Conservation (phyloP, 1,284 basidiomycete species). For the Grifola frondosa region DNA sequence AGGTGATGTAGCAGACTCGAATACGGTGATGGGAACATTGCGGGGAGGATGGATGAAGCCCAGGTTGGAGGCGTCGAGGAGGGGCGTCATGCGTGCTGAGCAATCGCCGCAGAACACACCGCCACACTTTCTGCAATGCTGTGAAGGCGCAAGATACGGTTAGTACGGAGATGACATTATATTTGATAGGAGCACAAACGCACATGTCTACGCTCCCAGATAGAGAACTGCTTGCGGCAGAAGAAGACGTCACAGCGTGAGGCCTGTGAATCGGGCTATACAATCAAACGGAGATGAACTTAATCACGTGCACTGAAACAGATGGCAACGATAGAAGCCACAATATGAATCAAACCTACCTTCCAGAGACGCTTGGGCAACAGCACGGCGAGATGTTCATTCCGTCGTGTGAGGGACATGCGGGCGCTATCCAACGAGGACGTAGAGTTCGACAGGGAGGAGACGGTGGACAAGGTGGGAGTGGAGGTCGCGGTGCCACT, state of each 20-base stretch:
- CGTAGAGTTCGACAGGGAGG: conserved; percentile 23
- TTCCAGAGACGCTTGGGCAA: conserved; percentile 72
- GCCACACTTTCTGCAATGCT: conserved; percentile 81
- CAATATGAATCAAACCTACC: conserved; percentile 39
- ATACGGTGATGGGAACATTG: conserved; percentile 54
- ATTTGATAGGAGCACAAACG: conserved; percentile 28
- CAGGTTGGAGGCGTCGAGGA: conserved; percentile 69
- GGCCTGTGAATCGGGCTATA: conserved; percentile 60
- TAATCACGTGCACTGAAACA: conserved; percentile 21
- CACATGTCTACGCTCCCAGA: conserved; percentile 73
- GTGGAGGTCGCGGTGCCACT: conserved; percentile 19
- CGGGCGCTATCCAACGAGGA: conserved; percentile 7
- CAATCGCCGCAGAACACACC: conserved; percentile 70
- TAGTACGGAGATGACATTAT: conserved; percentile 19
- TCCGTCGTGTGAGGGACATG: conserved; percentile 27
- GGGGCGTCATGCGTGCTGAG: conserved; percentile 51
- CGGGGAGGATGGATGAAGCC: conserved; percentile 67
- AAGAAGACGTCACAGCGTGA: conserved; percentile 67
- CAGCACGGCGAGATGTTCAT: conserved; percentile 77
- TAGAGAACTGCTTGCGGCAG: conserved; percentile 59
- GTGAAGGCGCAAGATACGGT: conserved; percentile 23
- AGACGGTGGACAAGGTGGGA: conserved; percentile 25
- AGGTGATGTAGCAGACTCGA: conserved; percentile 55
- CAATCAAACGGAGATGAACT: conserved; percentile 15
- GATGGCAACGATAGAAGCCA: not conserved